These are phyloP conservation scores for Fragaria vesca DNA, from an alignment of 306 rosid species.

Conservation along the genomic window DNA sequence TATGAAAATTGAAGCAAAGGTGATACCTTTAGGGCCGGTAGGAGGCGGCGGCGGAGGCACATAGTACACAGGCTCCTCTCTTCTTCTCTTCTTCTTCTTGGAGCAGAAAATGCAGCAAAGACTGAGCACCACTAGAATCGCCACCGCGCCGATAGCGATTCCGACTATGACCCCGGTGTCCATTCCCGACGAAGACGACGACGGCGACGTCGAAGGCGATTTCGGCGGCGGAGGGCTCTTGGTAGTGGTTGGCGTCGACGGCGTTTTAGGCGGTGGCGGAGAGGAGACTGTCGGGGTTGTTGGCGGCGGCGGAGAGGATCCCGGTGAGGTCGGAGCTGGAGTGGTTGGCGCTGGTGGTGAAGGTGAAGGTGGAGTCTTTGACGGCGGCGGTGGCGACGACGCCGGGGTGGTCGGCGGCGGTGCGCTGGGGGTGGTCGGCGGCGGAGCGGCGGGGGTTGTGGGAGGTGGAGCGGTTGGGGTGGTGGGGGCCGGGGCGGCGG, in stretches of 20 bases:
- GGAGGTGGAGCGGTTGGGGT: constrained; percentile 32
- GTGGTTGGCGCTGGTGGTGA: constrained; percentile 15
- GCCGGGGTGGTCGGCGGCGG: constrained; percentile 29
- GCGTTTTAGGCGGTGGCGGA: constrained; percentile 28
- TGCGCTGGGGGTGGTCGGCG: constrained; percentile 17
- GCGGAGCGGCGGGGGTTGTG: constrained; percentile 31
- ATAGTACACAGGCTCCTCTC: constrained; percentile 50
- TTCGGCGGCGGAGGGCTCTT: constrained; percentile 32
- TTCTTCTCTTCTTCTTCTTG: constrained; percentile 74
- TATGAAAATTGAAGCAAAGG: not conserved
- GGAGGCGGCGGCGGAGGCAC: constrained; percentile 53
- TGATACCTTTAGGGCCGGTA: constrained; percentile 60
- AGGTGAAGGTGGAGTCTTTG: constrained; percentile 37
- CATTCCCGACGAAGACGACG: constrained; percentile 30
- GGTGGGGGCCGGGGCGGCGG: constrained; percentile 15
- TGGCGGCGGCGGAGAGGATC: constrained; percentile 27
- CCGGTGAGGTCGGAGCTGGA: constrained; percentile 33
- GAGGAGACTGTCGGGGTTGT: constrained; percentile 6
- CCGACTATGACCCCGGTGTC: constrained; percentile 64
- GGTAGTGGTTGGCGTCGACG: constrained; percentile 28
- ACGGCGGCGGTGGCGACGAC: constrained; percentile 34
- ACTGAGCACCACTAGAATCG: constrained; percentile 52
- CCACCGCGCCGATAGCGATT: constrained; percentile 67
- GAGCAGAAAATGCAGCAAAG: constrained; percentile 53
- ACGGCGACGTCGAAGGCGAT: constrained; percentile 33